phyloP scores from a whole-genome alignment of 2,329 filamentous ascomycete species.

The Penicillium hordei region DNA sequence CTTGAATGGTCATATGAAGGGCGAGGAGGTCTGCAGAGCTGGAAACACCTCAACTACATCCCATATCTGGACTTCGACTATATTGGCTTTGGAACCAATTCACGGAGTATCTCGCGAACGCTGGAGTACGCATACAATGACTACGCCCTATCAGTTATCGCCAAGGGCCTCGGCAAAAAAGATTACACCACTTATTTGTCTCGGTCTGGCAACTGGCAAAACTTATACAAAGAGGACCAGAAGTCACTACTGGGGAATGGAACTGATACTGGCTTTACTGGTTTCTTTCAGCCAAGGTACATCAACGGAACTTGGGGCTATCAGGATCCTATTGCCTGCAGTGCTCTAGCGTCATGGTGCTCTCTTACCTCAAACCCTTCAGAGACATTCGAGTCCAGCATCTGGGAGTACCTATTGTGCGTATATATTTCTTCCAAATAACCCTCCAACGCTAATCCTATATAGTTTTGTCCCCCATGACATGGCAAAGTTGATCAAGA shows the following conservation, averaged over 20 bases:
- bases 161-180: conserved; percentile 53
- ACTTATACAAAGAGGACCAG: conserved; percentile 62
- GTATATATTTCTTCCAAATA: conserved; percentile 51
- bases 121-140: conserved; percentile 77
- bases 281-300: conserved; percentile 68
- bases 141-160: conserved; percentile 62
- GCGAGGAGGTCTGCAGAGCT: conserved; percentile 66
- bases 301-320: conserved; percentile 66
- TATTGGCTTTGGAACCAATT: conserved; percentile 65
- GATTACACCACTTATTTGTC: conserved; percentile 51
- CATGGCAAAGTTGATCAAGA: conserved; percentile 54
- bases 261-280: conserved; percentile 62
- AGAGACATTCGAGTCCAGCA: conserved; percentile 35
- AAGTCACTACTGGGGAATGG: conserved; percentile 53
- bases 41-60: conserved; percentile 68
- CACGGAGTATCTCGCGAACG: conserved; percentile 66
- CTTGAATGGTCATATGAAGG: conserved; percentile 67
- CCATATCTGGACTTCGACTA: conserved; percentile 67
- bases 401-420: conserved; percentile 43
- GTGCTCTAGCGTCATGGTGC: conserved; percentile 26
- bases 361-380: conserved; percentile 32
- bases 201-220: conserved; percentile 62
- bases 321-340: conserved; percentile 56
- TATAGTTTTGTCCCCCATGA: conserved; percentile 53
- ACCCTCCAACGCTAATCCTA: conserved; percentile 46